These are phyloP conservation scores for Nemania sp. DNA, from an alignment of 2,329 filamentous ascomycete species.

Conservation along the genomic window DNA sequence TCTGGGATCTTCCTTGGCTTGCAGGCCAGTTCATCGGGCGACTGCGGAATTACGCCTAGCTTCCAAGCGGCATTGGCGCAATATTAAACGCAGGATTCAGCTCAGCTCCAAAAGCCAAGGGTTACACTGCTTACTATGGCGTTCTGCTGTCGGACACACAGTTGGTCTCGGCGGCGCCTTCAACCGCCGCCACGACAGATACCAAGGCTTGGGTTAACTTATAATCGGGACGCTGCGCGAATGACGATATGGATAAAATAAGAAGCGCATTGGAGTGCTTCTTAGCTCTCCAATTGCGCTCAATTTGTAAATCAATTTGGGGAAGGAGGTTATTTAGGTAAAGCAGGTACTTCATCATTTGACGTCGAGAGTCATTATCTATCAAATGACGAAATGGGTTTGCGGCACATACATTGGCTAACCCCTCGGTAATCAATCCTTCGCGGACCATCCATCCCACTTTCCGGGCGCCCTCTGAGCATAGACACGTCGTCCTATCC, in stretches of 20 bases:
- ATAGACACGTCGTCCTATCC: no score
- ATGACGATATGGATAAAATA: neutral
- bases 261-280: neutral
- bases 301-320: neutral
- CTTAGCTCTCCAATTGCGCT: neutral
- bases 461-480: no score
- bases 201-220: neutral
- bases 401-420: no score
- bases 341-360: no score
- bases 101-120: neutral
- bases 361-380: neutral
- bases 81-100: neutral
- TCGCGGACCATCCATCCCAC: no score
- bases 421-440: no score
- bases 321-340: neutral
- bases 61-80: neutral
- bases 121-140: slow-evolving; percentile 8
- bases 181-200: neutral
- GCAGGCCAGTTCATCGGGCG: slow-evolving; percentile 1
- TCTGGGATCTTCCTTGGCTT: slow-evolving; percentile 2
- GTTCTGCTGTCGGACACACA: neutral
- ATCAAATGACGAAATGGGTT: neutral
- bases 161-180: neutral
- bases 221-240: neutral
- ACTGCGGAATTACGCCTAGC: neutral